A percentile compares a stretch with the other conserved stretches of the same genome.
Evolutionary conservation across 805 yeast genomes (phyloP).

Genomic region (Yamadazyma philogaea): DNA sequence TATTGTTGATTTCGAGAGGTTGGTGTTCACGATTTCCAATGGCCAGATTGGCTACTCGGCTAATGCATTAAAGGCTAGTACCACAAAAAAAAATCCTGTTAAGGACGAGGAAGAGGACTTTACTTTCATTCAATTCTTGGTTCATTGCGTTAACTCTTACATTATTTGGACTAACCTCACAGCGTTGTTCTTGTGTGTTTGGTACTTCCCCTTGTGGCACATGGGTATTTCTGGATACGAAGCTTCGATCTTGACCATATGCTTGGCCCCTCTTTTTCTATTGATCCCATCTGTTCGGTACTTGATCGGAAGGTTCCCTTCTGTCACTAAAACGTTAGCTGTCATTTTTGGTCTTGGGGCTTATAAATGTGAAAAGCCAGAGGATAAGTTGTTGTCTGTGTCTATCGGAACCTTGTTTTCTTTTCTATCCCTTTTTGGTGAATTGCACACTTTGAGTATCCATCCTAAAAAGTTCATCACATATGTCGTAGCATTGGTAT

Average conservation of each 20-base stretch:
- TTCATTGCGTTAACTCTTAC: slow-evolving; percentile 60
- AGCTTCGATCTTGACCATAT: slow-evolving; percentile 52
- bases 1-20: slow-evolving; percentile 59
- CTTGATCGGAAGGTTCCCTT: slow-evolving; percentile 45
- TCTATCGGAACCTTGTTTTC: slow-evolving; percentile 67
- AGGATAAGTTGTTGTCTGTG: slow-evolving; percentile 59
- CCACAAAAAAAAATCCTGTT: background rate
- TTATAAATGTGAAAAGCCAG: slow-evolving; percentile 66
- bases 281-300: slow-evolving; percentile 37
- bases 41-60: slow-evolving; percentile 19
- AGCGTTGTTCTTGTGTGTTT: slow-evolving; percentile 77
- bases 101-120: slow-evolving; percentile 27
- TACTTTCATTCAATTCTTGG: slow-evolving; percentile 33
- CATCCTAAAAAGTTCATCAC: slow-evolving; percentile 35
- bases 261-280: slow-evolving; percentile 58
- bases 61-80: background rate
- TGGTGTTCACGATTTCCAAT: slow-evolving; percentile 48
- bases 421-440: slow-evolving; percentile 55
- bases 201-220: slow-evolving; percentile 98
- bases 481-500: slow-evolving; percentile 53
- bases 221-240: slow-evolving; percentile 98
- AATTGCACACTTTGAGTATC: slow-evolving; percentile 36
- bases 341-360: slow-evolving; percentile 74
- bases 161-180: slow-evolving; percentile 85
- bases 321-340: slow-evolving; percentile 50